phyloP scores from a whole-genome alignment of 192 early-diverging fungal genomes.

The Coemansia sp. region DNA sequence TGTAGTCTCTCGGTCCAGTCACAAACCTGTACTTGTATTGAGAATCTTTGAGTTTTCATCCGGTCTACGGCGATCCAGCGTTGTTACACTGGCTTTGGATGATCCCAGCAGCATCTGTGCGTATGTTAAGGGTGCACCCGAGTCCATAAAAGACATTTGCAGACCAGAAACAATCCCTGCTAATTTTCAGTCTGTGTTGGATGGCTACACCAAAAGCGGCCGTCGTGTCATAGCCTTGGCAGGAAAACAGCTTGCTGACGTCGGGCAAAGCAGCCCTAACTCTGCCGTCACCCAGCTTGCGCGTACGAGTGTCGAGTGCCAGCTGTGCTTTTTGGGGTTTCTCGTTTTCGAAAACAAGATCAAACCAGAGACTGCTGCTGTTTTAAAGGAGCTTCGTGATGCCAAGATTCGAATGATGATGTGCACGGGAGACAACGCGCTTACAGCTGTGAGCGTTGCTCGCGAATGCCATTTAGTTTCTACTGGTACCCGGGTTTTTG shows the following conservation, averaged over 20 bases:
- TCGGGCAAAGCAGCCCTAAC: slow-evolving; percentile 26
- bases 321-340: slow-evolving; percentile 86
- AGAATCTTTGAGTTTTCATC: slow-evolving; percentile 90
- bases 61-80: slow-evolving; percentile 84
- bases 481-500: slow-evolving; percentile 68
- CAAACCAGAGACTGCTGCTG: slow-evolving; percentile 74
- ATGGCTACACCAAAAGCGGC: slow-evolving; percentile 85
- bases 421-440: slow-evolving; percentile 98
- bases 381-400: slow-evolving; percentile 71
- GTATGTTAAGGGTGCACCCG: slow-evolving; percentile 97
- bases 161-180: slow-evolving; percentile 69
- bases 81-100: slow-evolving; percentile 64
- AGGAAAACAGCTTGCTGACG: slow-evolving; percentile 58
- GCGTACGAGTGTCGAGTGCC: slow-evolving; percentile 75
- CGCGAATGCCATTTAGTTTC: slow-evolving; percentile 86
- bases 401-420: slow-evolving; percentile 90
- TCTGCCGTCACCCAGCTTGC: slow-evolving; percentile 48
- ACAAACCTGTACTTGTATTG: slow-evolving; percentile 57
- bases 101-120: slow-evolving; percentile 31
- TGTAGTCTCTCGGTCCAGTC: neutral
- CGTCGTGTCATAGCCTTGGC: slow-evolving; percentile 95
- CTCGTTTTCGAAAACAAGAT: slow-evolving; percentile 98
- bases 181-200: slow-evolving; percentile 72
- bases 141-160: slow-evolving; percentile 86
- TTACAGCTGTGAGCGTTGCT: slow-evolving; percentile 93